Conservation (phyloP, 352 stramenopile species). For the Pythium guiyangense region DNA sequence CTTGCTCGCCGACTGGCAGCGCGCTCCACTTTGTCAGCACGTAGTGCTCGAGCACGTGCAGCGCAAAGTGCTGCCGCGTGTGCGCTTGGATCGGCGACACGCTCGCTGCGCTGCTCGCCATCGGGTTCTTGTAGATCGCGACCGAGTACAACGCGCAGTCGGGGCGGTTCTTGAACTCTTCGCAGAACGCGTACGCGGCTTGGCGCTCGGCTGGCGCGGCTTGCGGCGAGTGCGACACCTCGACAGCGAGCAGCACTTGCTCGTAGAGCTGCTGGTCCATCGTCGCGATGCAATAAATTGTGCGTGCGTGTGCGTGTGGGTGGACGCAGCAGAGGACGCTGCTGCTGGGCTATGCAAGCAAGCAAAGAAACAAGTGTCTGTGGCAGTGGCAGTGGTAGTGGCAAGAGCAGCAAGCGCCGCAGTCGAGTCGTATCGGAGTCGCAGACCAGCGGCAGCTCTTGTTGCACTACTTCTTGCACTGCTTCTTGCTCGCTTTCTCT, state of each 20-base stretch:
- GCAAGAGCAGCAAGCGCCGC: too few species aligned
- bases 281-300: too few species aligned
- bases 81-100: slow-evolving; percentile 28
- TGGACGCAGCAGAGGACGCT: too few species aligned
- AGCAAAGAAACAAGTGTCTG: too few species aligned
- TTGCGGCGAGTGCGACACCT: slow-evolving; percentile 63
- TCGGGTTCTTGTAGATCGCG: slow-evolving; percentile 63
- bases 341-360: too few species aligned
- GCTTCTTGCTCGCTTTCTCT: too few species aligned
- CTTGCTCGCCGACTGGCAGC: slow-evolving; percentile 37
- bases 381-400: too few species aligned
- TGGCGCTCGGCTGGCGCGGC: slow-evolving; percentile 37
- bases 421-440: too few species aligned
- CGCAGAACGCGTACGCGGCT: slow-evolving; percentile 66
- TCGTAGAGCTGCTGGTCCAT: slow-evolving; percentile 73
- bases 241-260: slow-evolving; percentile 65
- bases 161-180: slow-evolving; percentile 62
- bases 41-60: slow-evolving; percentile 74
- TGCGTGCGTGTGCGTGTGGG: too few species aligned
- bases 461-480: too few species aligned
- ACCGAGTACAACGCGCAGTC: slow-evolving; percentile 73
- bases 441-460: too few species aligned
- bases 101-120: slow-evolving; percentile 10
- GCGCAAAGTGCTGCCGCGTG: slow-evolving; percentile 69
- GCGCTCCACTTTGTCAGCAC: slow-evolving; percentile 53